A percentile compares a stretch with the other conserved stretches of the same genome.
Conservation (phyloP, 495 filamentous ascomycete species). For the Glutinoglossum americanum region DNA sequence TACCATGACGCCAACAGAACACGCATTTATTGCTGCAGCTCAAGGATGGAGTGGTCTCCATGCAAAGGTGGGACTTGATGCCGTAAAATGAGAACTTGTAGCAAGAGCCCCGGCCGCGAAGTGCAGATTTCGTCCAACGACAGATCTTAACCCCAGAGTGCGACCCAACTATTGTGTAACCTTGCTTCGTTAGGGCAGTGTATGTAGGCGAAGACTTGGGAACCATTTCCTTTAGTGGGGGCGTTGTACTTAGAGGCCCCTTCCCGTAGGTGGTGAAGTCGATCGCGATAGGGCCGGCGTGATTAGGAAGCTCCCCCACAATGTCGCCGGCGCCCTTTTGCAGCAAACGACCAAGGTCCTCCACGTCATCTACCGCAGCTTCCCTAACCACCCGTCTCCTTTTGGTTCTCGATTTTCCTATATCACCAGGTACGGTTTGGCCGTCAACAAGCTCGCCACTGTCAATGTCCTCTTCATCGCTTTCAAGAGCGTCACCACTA, state of each 20-base stretch:
- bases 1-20: slow-evolving; percentile 96
- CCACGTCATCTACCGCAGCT: slow-evolving; percentile 46
- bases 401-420: slow-evolving; percentile 14
- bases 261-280: slow-evolving; percentile 62
- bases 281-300: slow-evolving; percentile 38
- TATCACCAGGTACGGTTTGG: not conserved
- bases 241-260: slow-evolving; percentile 12
- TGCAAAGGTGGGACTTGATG: slow-evolving; percentile 85
- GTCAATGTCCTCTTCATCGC: slow-evolving; percentile 38
- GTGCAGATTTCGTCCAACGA: slow-evolving; percentile 92
- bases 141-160: slow-evolving; percentile 96
- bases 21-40: slow-evolving; percentile 97
- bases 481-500: slow-evolving; percentile 65
- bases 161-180: slow-evolving; percentile 82
- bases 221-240: slow-evolving; percentile 75
- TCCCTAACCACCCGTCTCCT: slow-evolving; percentile 21
- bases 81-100: slow-evolving; percentile 97
- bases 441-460: slow-evolving; percentile 25
- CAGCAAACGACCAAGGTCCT: slow-evolving; percentile 56
- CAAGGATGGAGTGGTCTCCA: slow-evolving; percentile 89
- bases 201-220: slow-evolving; percentile 76
- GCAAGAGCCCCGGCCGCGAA: slow-evolving; percentile 86
- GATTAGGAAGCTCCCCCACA: slow-evolving; percentile 7
- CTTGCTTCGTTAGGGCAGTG: slow-evolving; percentile 76
- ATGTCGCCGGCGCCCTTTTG: slow-evolving; percentile 18